A percentile compares a stretch with the other conserved stretches of the same genome.
These are phyloP conservation scores for Crithidia mellificae DNA, from an alignment of 208 protist species.

Conservation along the genomic window DNA sequence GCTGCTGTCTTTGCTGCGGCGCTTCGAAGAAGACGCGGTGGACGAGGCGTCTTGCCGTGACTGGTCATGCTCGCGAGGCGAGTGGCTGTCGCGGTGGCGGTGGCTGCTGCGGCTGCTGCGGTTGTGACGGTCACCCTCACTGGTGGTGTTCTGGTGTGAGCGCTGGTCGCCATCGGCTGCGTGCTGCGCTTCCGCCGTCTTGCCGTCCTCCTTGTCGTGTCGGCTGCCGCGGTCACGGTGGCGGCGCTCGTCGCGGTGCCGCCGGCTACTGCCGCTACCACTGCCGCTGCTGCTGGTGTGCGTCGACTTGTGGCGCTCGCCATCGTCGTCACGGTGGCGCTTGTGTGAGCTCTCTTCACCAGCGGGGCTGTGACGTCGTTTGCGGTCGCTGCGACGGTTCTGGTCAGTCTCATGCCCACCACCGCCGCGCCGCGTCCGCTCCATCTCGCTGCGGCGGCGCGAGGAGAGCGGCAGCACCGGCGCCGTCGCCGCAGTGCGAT, in stretches of 20 bases:
- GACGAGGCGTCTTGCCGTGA: background rate
- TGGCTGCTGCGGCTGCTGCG: background rate
- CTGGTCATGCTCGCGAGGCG: background rate
- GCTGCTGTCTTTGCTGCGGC: background rate
- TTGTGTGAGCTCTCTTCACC: background rate
- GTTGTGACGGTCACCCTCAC: no score
- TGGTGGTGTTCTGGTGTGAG: no score
- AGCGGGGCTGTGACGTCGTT: conserved; percentile 1
- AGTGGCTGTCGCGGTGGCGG: background rate
- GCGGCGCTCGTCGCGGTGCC: background rate
- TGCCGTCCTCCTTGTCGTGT: background rate
- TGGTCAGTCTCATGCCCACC: background rate
- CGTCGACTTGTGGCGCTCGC: background rate
- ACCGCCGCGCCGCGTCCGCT: background rate
- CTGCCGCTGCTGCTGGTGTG: background rate
- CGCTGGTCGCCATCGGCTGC: no score
- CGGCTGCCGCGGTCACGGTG: background rate
- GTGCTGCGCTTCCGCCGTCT: no score
- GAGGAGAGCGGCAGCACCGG: background rate
- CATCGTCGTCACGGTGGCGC: conserved; percentile 3
- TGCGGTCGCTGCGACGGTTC: conserved; percentile 1
- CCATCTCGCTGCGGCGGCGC: background rate
- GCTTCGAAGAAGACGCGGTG: background rate
- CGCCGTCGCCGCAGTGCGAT: conserved; percentile 2
- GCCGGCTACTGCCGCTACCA: background rate